These are phyloP conservation scores for Galerina sulciceps DNA, from an alignment of 768 basidiomycete species.

Conservation along the genomic window DNA sequence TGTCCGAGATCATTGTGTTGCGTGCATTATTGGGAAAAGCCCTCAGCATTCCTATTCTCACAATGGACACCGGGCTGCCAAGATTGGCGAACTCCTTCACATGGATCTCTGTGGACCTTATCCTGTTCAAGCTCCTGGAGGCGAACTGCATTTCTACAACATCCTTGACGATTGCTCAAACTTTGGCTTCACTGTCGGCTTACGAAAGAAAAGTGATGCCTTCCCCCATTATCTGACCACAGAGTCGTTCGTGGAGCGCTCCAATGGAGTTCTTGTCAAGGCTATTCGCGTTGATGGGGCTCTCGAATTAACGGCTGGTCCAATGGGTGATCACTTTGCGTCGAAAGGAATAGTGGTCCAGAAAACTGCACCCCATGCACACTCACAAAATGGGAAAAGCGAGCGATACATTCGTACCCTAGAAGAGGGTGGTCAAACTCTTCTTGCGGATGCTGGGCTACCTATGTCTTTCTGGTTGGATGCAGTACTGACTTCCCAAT, in stretches of 20 bases:
- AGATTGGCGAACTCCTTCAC: constrained; percentile 26
- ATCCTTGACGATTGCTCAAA: constrained; percentile 27
- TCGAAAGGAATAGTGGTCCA: constrained; percentile 12
- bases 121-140: constrained; percentile 14
- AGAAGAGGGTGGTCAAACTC: constrained; percentile 5
- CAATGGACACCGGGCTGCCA: constrained; percentile 4
- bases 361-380: constrained; percentile 11
- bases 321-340: constrained; percentile 6
- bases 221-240: background rate
- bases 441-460: constrained; percentile 13
- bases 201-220: constrained; percentile 7
- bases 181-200: constrained; percentile 13
- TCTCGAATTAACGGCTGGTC: constrained; percentile 13
- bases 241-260: constrained; percentile 1
- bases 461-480: constrained; percentile 24
- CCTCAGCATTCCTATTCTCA: constrained; percentile 17
- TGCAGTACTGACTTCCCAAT: constrained; percentile 19
- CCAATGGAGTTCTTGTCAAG: constrained; percentile 6
- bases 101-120: constrained; percentile 31
- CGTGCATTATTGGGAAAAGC: constrained; percentile 30
- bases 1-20: constrained; percentile 10
- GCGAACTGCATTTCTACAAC: constrained; percentile 14
- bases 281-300: constrained; percentile 22
- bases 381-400: constrained; percentile 11
- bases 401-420: constrained; percentile 11